These are phyloP conservation scores for Bryoerythrophyllum caledonicum DNA, from an alignment of 225 moss, liverwort and hornwort genomes.

Conservation along the genomic window DNA sequence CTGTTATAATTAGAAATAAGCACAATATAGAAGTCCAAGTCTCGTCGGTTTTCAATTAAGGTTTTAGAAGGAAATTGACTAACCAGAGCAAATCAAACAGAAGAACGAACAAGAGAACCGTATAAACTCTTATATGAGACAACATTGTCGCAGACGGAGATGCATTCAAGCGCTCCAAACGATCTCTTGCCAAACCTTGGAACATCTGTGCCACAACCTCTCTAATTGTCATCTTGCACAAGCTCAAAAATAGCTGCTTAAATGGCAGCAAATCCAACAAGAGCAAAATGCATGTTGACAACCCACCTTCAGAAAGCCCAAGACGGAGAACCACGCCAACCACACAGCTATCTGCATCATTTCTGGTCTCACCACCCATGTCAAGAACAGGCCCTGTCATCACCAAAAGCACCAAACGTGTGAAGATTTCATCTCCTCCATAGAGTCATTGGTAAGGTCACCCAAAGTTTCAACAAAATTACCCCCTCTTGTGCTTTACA, in stretches of 20 bases:
- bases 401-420: conserved; percentile 22
- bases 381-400: conserved; percentile 85
- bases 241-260: conserved; percentile 9
- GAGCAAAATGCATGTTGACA: conserved; percentile 6
- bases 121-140: conserved; percentile 84
- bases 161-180: conserved; percentile 94
- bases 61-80: conserved; percentile 14
- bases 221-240: conserved; percentile 3
- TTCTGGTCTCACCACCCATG: conserved; percentile 97
- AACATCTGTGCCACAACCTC: conserved; percentile 64
- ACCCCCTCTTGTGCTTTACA: too few relatives aligned
- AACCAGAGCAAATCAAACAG: conserved; percentile 87
- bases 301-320: conserved; percentile 90
- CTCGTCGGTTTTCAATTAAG: not conserved
- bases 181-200: conserved; percentile 93
- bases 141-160: conserved; percentile 90
- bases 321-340: conserved; percentile 95
- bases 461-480: too few relatives aligned
- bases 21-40: not conserved
- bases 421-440: not conserved
- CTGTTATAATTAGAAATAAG: not conserved
- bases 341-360: conserved; percentile 90
- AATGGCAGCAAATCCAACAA: not conserved
- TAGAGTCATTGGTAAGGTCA: too few relatives aligned
- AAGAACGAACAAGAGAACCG: conserved; percentile 87